Conservation (phyloP, 129 eudicot species). For the Flaveria bidentis region DNA sequence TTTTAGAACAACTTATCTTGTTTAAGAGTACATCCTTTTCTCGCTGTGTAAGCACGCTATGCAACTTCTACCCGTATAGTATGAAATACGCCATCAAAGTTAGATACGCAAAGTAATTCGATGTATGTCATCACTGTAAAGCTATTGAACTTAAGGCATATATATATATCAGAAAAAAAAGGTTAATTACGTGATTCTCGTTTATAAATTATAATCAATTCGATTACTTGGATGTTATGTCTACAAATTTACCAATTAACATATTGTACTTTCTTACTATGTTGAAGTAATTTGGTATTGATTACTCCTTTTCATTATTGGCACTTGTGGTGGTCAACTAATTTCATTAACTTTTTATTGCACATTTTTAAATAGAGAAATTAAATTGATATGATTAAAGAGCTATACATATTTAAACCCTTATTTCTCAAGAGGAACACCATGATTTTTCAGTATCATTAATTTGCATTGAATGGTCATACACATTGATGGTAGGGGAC, state of each 20-base stretch:
- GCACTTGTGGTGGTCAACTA: constrained; percentile 11
- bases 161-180: not conserved
- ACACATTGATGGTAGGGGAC: constrained; percentile 1
- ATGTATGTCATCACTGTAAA: too few relatives aligned
- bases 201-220: too few relatives aligned
- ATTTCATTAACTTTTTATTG: not conserved
- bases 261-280: not conserved
- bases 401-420: not conserved
- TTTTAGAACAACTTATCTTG: too few relatives aligned
- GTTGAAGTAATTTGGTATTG: not conserved
- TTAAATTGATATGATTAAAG: not conserved
- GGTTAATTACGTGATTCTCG: too few relatives aligned
- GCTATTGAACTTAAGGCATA: too few relatives aligned
- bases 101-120: too few relatives aligned
- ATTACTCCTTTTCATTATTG: not conserved
- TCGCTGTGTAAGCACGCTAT: too few relatives aligned
- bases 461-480: not conserved
- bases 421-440: constrained; percentile 2
- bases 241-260: not conserved
- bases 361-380: not conserved
- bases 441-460: not conserved
- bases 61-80: too few relatives aligned
- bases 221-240: not conserved
- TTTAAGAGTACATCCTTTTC: too few relatives aligned
- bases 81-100: too few relatives aligned